A percentile compares a stretch with the other conserved stretches of the same genome.
Conservation (phyloP, 2,329 filamentous ascomycete species). For the Cordyceps javanica region DNA sequence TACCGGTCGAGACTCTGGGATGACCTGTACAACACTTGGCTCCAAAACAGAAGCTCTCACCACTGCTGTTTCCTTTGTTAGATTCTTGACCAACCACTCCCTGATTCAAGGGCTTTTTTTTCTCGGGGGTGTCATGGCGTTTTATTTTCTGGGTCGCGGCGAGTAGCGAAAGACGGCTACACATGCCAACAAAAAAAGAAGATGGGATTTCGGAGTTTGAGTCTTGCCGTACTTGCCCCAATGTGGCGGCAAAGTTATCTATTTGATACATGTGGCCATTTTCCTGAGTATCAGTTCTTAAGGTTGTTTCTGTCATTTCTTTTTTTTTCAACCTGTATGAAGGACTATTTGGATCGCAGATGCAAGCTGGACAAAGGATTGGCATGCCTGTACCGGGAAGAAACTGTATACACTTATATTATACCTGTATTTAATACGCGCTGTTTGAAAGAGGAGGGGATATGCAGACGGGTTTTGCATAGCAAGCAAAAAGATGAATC, state of each 20-base stretch:
- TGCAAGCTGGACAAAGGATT: background rate
- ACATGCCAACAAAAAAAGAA: background rate
- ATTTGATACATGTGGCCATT: background rate
- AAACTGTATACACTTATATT: background rate
- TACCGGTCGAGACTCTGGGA: background rate
- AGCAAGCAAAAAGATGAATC: background rate
- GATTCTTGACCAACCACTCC: background rate
- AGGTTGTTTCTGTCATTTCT: background rate
- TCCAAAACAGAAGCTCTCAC: background rate
- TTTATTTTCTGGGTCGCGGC: background rate
- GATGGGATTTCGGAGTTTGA: background rate
- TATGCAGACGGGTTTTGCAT: conserved; percentile 9
- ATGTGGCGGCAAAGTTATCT: background rate
- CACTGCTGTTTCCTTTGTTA: conserved; percentile 12
- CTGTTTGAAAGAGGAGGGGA: background rate
- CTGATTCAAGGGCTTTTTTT: background rate
- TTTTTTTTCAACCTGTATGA: background rate
- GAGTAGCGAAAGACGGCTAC: background rate
- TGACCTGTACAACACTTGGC: background rate
- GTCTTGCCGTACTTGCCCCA: background rate
- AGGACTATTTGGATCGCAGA: background rate
- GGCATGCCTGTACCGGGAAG: background rate
- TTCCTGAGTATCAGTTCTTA: background rate
- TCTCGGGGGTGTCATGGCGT: background rate
- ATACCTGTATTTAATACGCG: conserved; percentile 10